Evolutionary conservation across 306 rosid species (phyloP).

Genomic region (Castanopsis chinensis): DNA sequence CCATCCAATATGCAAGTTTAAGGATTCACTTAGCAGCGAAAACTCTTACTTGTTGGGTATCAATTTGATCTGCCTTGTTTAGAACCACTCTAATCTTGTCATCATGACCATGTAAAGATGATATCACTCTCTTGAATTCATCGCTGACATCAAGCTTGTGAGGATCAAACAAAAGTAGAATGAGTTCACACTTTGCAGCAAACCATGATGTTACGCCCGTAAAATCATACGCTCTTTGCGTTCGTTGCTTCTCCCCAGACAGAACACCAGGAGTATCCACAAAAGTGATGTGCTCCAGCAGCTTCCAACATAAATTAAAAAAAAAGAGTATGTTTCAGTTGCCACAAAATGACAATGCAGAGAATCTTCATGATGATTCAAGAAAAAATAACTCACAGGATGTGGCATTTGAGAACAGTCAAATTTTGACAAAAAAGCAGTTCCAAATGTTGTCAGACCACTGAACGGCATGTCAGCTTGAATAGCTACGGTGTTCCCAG

Average conservation of each 20-base stretch:
- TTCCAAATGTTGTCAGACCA: conserved; percentile 85
- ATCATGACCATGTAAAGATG: conserved; percentile 84
- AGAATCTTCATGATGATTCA: not conserved
- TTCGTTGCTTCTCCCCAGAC: conserved; percentile 96
- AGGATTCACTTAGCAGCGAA: not conserved
- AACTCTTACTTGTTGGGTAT: conserved; percentile 82
- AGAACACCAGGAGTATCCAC: conserved; percentile 98
- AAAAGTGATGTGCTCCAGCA: conserved; percentile 82
- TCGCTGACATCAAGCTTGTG: conserved; percentile 97
- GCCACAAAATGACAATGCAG: conserved; percentile 1
- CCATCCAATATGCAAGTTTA: not conserved
- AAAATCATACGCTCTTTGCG: conserved; percentile 84
- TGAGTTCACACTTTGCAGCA: conserved; percentile 90
- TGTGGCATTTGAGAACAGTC: conserved; percentile 99
- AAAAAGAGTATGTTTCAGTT: conserved; percentile 15
- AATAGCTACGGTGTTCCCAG: conserved; percentile 93
- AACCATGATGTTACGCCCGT: conserved; percentile 98
- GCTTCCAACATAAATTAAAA: conserved; percentile 31
- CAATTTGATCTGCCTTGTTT: conserved; percentile 92
- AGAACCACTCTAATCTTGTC: conserved; percentile 92
- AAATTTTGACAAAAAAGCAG: conserved; percentile 87
- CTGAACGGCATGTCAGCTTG: conserved; percentile 97
- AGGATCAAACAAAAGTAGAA: conserved; percentile 91
- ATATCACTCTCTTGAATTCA: conserved; percentile 91
- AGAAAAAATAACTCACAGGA: conserved; percentile 51